Evolutionary conservation across 805 yeast species (phyloP).

Genomic region (Starmerella bacillaris): DNA sequence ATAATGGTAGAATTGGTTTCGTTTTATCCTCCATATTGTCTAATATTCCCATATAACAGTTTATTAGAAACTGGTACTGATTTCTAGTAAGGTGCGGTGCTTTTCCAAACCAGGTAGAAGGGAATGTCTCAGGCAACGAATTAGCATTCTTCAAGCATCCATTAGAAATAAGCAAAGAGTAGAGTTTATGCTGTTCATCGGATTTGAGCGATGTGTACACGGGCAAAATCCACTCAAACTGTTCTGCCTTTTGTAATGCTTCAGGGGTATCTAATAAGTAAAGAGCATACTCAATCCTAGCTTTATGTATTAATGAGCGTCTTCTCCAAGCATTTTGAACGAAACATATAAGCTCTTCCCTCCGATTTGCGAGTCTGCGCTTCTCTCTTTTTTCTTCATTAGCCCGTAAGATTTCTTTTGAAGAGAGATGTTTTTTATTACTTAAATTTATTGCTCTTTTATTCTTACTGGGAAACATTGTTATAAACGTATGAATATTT

Average conservation of each 20-base stretch:
- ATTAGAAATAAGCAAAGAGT: neutral
- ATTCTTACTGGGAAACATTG: conserved; percentile 50
- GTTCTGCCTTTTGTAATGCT: neutral
- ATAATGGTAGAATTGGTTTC: no score
- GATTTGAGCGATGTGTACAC: neutral
- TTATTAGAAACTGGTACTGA: no score
- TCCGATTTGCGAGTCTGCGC: conserved; percentile 39
- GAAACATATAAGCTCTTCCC: conserved; percentile 31
- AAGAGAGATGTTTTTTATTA: conserved; percentile 26
- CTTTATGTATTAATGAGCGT: conserved; percentile 3
- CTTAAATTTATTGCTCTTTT: conserved; percentile 47
- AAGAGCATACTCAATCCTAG: conserved; percentile 15
- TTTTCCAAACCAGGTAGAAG: neutral
- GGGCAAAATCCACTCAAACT: conserved; percentile 4
- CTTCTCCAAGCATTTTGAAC: conserved; percentile 36
- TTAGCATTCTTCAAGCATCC: neutral
- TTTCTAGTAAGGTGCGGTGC: no score
- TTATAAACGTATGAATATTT: no score
- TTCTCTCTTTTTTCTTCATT: conserved; percentile 48
- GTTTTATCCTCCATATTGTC: no score
- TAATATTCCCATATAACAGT: no score
- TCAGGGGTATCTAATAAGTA: conserved; percentile 2
- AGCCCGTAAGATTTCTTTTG: conserved; percentile 36
- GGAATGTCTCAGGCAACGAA: neutral
- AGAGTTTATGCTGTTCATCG: neutral